These are phyloP conservation scores for Orychophragmus violaceus DNA, from an alignment of 345 rosid genomes.

Conservation along the genomic window DNA sequence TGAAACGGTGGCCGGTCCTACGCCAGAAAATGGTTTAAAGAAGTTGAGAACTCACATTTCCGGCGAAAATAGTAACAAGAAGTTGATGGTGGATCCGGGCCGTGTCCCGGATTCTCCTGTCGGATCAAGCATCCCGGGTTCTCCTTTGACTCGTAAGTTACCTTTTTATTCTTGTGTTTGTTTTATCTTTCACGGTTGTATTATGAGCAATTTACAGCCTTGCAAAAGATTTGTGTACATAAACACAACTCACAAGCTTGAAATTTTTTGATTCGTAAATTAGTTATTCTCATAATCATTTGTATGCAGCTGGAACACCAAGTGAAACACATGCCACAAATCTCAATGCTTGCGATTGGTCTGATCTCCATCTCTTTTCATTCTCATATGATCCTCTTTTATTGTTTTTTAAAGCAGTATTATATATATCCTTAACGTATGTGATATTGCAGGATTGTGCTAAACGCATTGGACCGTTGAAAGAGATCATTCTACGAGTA, in stretches of 20 bases:
- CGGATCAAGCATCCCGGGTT: constrained; percentile 37
- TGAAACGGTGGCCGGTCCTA: constrained; percentile 90
- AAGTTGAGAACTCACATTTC: constrained; percentile 44
- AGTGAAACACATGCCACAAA: constrained; percentile 48
- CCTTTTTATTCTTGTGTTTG: background rate
- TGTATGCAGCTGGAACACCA: constrained; percentile 59
- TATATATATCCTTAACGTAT: background rate
- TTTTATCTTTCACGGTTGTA: background rate
- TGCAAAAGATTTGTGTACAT: background rate
- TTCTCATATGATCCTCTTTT: background rate
- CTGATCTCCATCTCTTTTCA: constrained; percentile 2
- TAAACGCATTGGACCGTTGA: constrained; percentile 71
- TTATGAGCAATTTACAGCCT: background rate
- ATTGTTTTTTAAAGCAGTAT: background rate
- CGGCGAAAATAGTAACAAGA: constrained; percentile 16
- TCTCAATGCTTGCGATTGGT: constrained; percentile 63
- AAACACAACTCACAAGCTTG: background rate
- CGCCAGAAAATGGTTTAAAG: constrained; percentile 62
- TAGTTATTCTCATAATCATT: background rate
- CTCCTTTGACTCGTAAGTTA: constrained; percentile 52
- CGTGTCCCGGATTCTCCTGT: constrained; percentile 37
- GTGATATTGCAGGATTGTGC: constrained; percentile 51
- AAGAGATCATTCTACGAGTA: constrained; percentile 2
- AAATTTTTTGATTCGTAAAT: background rate
- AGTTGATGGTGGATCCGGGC: constrained; percentile 32